Evolutionary conservation across 352 stramenopile genomes (phyloP).

Genomic region (Globisporangium irregulare): DNA sequence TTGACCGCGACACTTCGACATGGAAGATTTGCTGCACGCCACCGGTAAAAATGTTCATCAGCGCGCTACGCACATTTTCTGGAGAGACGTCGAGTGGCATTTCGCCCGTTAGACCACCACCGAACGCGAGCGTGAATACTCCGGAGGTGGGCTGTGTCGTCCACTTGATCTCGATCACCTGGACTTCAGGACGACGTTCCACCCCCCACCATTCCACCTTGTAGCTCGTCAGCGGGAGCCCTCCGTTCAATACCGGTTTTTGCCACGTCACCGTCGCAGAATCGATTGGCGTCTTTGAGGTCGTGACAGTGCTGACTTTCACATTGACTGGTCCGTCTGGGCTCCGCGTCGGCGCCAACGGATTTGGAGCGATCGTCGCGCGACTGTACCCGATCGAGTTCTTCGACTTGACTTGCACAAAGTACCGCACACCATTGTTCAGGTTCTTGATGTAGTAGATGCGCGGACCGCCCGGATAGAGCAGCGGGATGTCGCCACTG

Average conservation of each 20-base stretch:
- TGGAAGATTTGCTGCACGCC: constrained; percentile 29
- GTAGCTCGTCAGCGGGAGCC: constrained; percentile 68
- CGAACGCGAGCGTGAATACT: constrained; percentile 77
- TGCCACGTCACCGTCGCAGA: constrained; percentile 70
- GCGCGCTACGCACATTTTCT: constrained; percentile 75
- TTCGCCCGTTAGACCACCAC: constrained; percentile 53
- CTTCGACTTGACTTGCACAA: constrained; percentile 78
- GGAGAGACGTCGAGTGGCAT: constrained; percentile 74
- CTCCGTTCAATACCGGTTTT: constrained; percentile 50
- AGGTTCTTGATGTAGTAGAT: constrained; percentile 75
- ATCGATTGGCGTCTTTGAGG: constrained; percentile 45
- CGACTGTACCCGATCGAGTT: constrained; percentile 69
- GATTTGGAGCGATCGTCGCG: constrained; percentile 53
- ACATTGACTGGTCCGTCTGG: constrained; percentile 51
- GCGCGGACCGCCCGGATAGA: constrained; percentile 61
- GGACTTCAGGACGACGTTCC: constrained; percentile 54
- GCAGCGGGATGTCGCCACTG: constrained; percentile 29
- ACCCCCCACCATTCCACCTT: constrained; percentile 81
- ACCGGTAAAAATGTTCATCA: constrained; percentile 83
- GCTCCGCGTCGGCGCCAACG: constrained; percentile 50
- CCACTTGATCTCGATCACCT: constrained; percentile 87
- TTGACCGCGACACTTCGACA: constrained; percentile 55
- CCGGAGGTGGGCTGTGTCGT: constrained; percentile 44
- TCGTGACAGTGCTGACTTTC: constrained; percentile 52
- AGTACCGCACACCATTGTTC: constrained; percentile 74